Base-by-base conservation (phyloP, 2,329 filamentous ascomycete species). In the Hypoxylon sp. region DNA sequence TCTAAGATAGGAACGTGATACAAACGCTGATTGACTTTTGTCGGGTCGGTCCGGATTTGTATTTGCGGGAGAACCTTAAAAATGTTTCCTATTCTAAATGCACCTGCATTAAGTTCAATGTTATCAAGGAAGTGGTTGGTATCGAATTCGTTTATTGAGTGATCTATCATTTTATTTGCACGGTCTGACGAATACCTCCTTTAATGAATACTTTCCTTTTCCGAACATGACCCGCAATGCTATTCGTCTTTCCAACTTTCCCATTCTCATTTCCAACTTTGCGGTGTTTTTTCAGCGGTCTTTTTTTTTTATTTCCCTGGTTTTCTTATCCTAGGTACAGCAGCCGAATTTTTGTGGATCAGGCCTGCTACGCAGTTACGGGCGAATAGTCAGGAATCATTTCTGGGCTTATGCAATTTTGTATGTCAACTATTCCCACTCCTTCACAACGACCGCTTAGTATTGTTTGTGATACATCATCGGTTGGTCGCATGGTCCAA, bases 401-500 rank as follows among this genome's bases (percentile, higher is more conserved):
- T n/a, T 42, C 37, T 17, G 5, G 37, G n/a, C 37, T 42, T 17
- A 42, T 42, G 37, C 37, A 19, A 17, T 5, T 42, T 22, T 44
- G 4, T 44, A 44, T 44, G 52, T 58, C 26, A 58, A 31, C 42
- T 56, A 57, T 26, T 17, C 58, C 52, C 63, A 51, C 29, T 22
- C 55, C 55, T 62, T 46, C 31, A 35, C 29, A 54, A 19, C n/a
- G 39, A 47, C 9, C 24, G 31, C 17, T 13, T 53, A 19, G 17
- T 47, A 48, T 24, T 50, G 11, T 58, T 58, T 58, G 14, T 58
- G 44, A 58, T 33, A 33, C 47, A 65, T 63, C 58, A 61, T 51
- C 65, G 65, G 65, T 26, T 58, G 53, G 60, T 52, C 60, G 65
- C 68, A 68, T 67, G 39, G 24, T 31, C 53, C 35, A 54, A 46